Base-by-base conservation (phyloP, 768 basidiomycete genomes). In the Termitomyces bulborhizus region DNA sequence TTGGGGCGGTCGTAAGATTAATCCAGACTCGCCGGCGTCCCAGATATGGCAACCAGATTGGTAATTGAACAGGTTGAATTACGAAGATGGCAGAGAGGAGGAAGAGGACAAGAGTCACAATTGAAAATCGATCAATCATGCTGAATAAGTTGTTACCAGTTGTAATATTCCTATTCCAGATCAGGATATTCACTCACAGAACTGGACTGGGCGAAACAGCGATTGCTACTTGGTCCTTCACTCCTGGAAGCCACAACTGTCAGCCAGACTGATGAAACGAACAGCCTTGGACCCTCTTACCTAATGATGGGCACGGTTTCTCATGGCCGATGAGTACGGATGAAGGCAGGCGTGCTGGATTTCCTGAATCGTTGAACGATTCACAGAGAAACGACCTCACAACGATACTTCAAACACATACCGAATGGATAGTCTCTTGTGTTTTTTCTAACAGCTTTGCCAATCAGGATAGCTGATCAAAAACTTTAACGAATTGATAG, bases 71-170 rank as follows among this genome's bases (percentile, higher is more conserved):
- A 1, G 76, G 71, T 15, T 58, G 65, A 15, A 80, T 79, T 0
- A 80, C 79, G 59, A 78, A 78, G 43, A 68, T 57, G 51, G 77
- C 77, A 15, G 79, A 80, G 42, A 79, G 34, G 49, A 80, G 62
- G 66, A 80, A 80, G 1, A 78, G 51, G 44, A 77, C 71, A 57
- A 80, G 63, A 1, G 79, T 80, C 36, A 72, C 74, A 46, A 78
- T 69, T n/a, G 77, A 71, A 46, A 72, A 71, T 34, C 74, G 71
- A 21, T 71, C 68, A 31, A 72, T 73, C 71, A 78, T 74, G 37
- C 15, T 54, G 16, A 8, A 29, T 40, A 21, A 39, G n/a, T 21
- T 7, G n/a, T 27, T 7, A 26, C 12, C 21, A 34, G 2, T 18
- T 11, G 18, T 18, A 44, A 21, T 49, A 0, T 18, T 21, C 1